These are phyloP conservation scores for Xerocomus spinulosus DNA, from an alignment of 768 basidiomycete species.

Conservation along the genomic window DNA sequence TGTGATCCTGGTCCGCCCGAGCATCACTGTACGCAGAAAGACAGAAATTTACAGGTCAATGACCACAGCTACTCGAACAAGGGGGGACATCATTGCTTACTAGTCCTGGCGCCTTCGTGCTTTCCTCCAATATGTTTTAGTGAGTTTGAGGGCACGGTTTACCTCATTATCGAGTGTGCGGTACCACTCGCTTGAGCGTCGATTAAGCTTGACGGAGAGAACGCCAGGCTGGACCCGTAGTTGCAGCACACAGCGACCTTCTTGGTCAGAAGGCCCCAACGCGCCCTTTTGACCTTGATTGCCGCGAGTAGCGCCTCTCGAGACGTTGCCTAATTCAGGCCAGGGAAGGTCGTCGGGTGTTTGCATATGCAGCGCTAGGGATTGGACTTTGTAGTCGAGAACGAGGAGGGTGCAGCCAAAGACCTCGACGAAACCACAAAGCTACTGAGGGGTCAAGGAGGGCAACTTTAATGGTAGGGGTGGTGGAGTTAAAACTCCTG, in stretches of 20 bases:
- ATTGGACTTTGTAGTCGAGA: constrained; percentile 6
- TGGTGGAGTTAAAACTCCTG: constrained; percentile 37
- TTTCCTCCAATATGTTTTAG: constrained; percentile 85
- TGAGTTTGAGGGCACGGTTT: constrained; percentile 74
- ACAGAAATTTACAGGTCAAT: constrained; percentile 7
- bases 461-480: constrained; percentile 25
- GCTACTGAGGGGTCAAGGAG: constrained; percentile 18
- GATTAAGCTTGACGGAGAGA: constrained; percentile 68
- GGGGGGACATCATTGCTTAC: constrained; percentile 16
- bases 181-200: constrained; percentile 80
- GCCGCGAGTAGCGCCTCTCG: constrained; percentile 76
- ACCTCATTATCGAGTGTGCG: constrained; percentile 73
- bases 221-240: constrained; percentile 81
- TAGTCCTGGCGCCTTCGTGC: constrained; percentile 76
- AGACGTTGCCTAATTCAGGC: constrained; percentile 83
- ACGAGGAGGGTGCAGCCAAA: constrained; percentile 13
- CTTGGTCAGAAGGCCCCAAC: constrained; percentile 62
- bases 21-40: constrained; percentile 41
- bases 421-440: constrained; percentile 8
- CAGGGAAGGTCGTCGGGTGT: constrained; percentile 72
- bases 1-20: constrained; percentile 82
- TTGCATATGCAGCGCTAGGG: constrained; percentile 31
- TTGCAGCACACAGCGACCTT: constrained; percentile 75
- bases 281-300: constrained; percentile 86
- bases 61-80: neutral